Base-by-base conservation (phyloP, 2,329 filamentous ascomycete species). In the Claviceps capensis region DNA sequence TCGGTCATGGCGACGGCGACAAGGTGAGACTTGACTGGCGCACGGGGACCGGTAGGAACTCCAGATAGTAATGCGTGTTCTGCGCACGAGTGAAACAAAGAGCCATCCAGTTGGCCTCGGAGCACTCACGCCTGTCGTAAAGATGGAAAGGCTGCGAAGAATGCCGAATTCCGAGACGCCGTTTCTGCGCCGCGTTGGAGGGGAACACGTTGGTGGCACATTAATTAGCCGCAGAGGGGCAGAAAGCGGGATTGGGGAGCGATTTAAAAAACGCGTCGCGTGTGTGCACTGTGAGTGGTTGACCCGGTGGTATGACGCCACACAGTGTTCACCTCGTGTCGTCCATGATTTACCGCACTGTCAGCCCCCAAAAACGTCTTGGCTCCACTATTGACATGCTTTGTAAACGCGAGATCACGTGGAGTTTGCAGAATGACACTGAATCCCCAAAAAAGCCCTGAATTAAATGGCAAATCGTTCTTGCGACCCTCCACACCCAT, bases 1-100 rank as follows among this genome's bases (percentile, higher is more conserved):
- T 75, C 72, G 54, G 70, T 62, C 73, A 76, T 75, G 62, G n/a
- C 36, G 53, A 47, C 37, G 47, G 43, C 23, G 17, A 30, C 37
- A 41, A 45, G 44, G 40, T 43, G 36, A 52, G n/a, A 26, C 13
- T 34, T 34, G 43, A 19, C 44, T 26, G 11, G 44, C 42, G 19
- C 11, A 14, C 46, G 34, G 26, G 17, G 2, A 11, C 11, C 5
- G 23, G 7, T 16, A 26, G 13, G 11, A 13, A 46, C 23, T 30
- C 14, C n/a, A 46, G 16, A 34, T 37, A n/a, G 13, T 16, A 23
- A 14, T 23, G 1, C 36, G 13, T 19, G 16, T 19, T 49, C 22
- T 22, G 19, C 19, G 48, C 22, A 26, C n/a, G n/a, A 42, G 16
- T 37, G 40, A 23, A 23, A 49, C 40, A 17, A 17, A 50, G 34